Evolutionary conservation across 805 yeast species (phyloP), one percentile per base, ranked within the genome.

Genomic region (Saccharomyces eubayanus): DNA sequence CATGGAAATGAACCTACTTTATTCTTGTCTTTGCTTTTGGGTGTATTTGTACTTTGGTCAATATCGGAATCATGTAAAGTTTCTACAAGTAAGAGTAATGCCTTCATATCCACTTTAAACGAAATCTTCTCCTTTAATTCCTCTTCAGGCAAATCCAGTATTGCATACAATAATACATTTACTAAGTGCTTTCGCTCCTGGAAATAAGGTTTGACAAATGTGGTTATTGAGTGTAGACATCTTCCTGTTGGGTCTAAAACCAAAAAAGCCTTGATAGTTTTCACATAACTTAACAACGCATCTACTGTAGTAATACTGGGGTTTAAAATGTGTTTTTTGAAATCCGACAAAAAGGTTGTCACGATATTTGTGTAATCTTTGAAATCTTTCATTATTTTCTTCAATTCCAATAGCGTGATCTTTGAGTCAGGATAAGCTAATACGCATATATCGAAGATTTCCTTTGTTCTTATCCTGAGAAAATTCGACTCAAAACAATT

Each of bases 241-340:
- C 89, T 92, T 0, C 96, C 96, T 41, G 87, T 76, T 6, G 96
- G 95, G 62, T 92, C 98, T n/a, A 94, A 73, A 0, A 84, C 70
- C 28, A 85, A 66, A 55, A 92, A 89, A 0, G 90, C 77, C 57
- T 81, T 77, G 47, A 91, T 85, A 1, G 91, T 81, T 14, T 82
- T 79, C 3, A 87, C 82, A 63, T 88, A 92, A 51, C 78, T 80
- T 1, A 80, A 70, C 28, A 92, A 78, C 6, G 89, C 82, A 50
- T 84, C 88, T 4, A 77, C 76, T 0, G 98, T 92, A 59, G 86
- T 82, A 1, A 86, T 79, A 21, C 96, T 96, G 3, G 96, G 85
- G 61, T 89, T 94, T 21, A 91, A 72, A 10, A 90, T 53, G 28
- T 53, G 55, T 16, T 47, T 46, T 31, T 63, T 58, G 50, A 67